Conservation (phyloP, 805 yeast genomes). For the Lipomyces sp. region DNA sequence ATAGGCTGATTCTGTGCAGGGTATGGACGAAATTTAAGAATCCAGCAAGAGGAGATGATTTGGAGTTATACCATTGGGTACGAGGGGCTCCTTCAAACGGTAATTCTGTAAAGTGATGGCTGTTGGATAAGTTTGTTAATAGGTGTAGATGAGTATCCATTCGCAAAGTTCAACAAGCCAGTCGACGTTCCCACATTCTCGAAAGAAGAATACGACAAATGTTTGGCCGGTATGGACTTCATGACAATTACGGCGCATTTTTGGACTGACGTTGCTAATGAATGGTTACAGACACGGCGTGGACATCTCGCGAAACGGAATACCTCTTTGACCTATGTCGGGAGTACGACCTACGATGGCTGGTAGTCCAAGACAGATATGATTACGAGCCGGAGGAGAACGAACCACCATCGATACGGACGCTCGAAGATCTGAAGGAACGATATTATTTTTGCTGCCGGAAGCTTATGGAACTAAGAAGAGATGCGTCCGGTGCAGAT, state of each 20-base stretch:
- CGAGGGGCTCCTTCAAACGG: constrained; percentile 57
- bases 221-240: constrained; percentile 25
- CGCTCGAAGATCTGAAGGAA: constrained; percentile 80
- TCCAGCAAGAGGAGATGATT: constrained; percentile 55
- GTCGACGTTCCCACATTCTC: constrained; percentile 72
- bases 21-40: constrained; percentile 64
- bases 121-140: neutral
- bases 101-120: neutral
- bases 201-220: constrained; percentile 60
- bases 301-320: constrained; percentile 80
- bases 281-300: constrained; percentile 54
- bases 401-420: constrained; percentile 46
- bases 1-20: constrained; percentile 19
- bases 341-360: constrained; percentile 69
- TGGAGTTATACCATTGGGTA: constrained; percentile 81
- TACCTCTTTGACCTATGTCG: constrained; percentile 70
- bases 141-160: constrained; percentile 57
- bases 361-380: constrained; percentile 66
- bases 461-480: constrained; percentile 55
- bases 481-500: constrained; percentile 50
- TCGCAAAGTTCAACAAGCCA: constrained; percentile 73
- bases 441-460: constrained; percentile 75
- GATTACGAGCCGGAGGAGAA: constrained; percentile 42
- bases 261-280: constrained; percentile 33
- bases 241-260: neutral